Conservation (phyloP, 169 alveolate genomes). For the Nephromyces sp. region DNA sequence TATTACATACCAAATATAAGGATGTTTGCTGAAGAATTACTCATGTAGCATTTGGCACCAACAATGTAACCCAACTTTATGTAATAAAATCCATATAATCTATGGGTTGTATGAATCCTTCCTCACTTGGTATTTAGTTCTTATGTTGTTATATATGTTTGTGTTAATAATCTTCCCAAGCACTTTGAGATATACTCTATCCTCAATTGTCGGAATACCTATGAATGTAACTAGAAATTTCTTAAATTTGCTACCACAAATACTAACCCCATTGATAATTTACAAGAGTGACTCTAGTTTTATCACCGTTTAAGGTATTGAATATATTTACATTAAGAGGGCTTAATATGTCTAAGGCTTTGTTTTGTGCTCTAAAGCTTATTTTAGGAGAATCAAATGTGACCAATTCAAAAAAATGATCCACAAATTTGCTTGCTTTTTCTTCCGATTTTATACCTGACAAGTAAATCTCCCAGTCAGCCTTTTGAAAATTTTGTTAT, state of each 20-base stretch:
- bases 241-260: too few species aligned
- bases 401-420: too few species aligned
- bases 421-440: too few species aligned
- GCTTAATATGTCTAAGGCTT: too few species aligned
- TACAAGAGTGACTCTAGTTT: conserved; percentile 26
- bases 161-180: conserved; percentile 25
- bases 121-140: conserved; percentile 23
- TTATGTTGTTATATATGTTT: conserved; percentile 22
- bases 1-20: conserved; percentile 5
- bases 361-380: too few species aligned
- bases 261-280: conserved; percentile 21
- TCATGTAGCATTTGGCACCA: conserved; percentile 28
- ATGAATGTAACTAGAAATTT: background rate
- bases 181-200: conserved; percentile 30
- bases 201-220: conserved; percentile 39
- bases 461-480: too few species aligned
- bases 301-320: conserved; percentile 30
- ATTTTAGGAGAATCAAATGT: too few species aligned
- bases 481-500: too few species aligned
- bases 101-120: too few species aligned
- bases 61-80: conserved; percentile 37
- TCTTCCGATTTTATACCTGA: too few species aligned
- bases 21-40: conserved; percentile 14
- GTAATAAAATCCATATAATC: too few species aligned
- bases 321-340: conserved; percentile 12